Percentiles rank a stretch among this genome's conserved stretches.
Evolutionary conservation across 257 asterid species (phyloP).

Genomic region (Forsythia suspensa): DNA sequence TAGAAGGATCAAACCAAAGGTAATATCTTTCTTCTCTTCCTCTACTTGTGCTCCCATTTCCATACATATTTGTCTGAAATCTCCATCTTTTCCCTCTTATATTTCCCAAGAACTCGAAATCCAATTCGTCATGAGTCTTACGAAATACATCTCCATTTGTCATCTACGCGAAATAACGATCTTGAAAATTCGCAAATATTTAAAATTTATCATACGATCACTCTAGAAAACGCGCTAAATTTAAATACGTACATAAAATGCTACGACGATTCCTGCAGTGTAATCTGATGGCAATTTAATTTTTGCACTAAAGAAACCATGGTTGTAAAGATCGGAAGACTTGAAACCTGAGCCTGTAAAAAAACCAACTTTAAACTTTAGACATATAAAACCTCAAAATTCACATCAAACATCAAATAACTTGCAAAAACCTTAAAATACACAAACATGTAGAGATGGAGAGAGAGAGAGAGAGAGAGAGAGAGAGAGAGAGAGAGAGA

Average conservation of each 20-base stretch:
- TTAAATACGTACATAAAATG: conserved; percentile 68
- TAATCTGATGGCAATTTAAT: conserved; percentile 84
- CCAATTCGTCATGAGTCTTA: conserved; percentile 81
- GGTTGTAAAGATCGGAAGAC: conserved; percentile 79
- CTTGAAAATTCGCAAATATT: background rate
- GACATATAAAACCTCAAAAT: background rate
- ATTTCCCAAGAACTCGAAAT: conserved; percentile 90
- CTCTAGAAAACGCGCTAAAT: background rate
- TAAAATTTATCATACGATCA: too few relatives aligned
- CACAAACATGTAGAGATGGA: too few relatives aligned
- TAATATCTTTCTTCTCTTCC: conserved; percentile 93
- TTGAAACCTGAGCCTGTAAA: conserved; percentile 83
- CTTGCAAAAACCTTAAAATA: too few relatives aligned
- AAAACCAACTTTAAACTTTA: background rate
- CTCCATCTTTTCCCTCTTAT: conserved; percentile 86
- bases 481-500: too few relatives aligned
- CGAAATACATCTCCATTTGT: conserved; percentile 71
- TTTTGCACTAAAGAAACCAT: conserved; percentile 89
- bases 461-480: too few relatives aligned
- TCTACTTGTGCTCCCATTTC: conserved; percentile 83
- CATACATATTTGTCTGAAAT: conserved; percentile 94
- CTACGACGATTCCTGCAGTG: conserved; percentile 92
- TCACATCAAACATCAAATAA: too few relatives aligned
- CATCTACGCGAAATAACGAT: conserved; percentile 38
- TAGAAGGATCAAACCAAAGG: conserved; percentile 87